A percentile compares a stretch with the other conserved stretches of the same genome.
phyloP scores from a whole-genome alignment of 495 filamentous ascomycete genomes.

The Penicillium robsamsonii region DNA sequence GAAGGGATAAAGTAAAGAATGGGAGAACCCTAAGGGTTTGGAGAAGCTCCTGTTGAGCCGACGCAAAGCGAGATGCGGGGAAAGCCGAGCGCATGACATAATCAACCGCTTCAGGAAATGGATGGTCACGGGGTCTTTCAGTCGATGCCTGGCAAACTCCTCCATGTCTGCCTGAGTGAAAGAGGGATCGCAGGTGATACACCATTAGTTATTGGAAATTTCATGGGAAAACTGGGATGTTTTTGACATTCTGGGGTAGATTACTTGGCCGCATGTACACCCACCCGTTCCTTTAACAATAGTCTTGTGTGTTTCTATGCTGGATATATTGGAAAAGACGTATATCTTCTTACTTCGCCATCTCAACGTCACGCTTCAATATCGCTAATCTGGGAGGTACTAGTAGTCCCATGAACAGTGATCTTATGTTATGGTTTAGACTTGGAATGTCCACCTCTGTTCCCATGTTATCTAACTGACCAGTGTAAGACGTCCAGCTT shows the following conservation, averaged over 20 bases:
- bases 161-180: not conserved
- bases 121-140: not conserved
- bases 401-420: not conserved
- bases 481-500: not conserved
- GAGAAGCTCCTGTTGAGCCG: conserved; percentile 30
- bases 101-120: conserved; percentile 13
- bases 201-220: not conserved
- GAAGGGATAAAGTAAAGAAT: conserved; percentile 12
- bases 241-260: not conserved
- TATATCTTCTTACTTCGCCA: not conserved
- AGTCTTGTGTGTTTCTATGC: not conserved
- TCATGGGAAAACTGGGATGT: not conserved
- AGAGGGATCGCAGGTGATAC: not conserved
- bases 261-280: not conserved
- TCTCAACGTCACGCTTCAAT: not conserved
- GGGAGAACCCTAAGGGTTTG: conserved; percentile 11
- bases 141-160: not conserved
- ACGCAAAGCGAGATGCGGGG: conserved; percentile 48
- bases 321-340: not conserved
- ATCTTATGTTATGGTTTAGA: not conserved
- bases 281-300: not conserved
- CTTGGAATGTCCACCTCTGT: not conserved
- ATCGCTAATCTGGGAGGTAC: not conserved
- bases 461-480: not conserved
- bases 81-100: conserved; percentile 28